A percentile compares a stretch with the other conserved stretches of the same genome.
Evolutionary conservation across 306 rosid species (phyloP).

Genomic region (Casuarina cunninghamiana): DNA sequence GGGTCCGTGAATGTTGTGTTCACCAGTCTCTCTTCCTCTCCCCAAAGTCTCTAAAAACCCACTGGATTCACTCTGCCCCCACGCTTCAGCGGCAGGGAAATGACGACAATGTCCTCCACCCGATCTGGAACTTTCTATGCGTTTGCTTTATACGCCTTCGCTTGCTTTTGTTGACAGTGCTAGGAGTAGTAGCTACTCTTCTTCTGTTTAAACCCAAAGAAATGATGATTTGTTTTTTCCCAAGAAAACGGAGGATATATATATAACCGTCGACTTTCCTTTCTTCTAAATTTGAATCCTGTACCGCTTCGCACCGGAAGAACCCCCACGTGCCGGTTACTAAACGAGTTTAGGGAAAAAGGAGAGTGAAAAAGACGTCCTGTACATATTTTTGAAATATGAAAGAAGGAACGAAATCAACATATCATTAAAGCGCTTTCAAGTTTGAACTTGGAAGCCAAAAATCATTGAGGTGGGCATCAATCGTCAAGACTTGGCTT

Average conservation of each 20-base stretch:
- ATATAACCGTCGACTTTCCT: constrained; percentile 4
- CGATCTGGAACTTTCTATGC: constrained; percentile 29
- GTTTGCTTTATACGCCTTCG: background rate
- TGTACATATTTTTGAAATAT: too few relatives aligned
- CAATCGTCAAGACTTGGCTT: too few relatives aligned
- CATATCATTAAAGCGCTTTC: too few relatives aligned
- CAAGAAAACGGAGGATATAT: background rate
- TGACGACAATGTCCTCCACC: constrained; percentile 38
- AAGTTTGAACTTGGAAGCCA: too few relatives aligned
- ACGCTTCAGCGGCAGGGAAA: constrained; percentile 20
- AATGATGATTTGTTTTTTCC: too few relatives aligned
- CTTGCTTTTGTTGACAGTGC: background rate
- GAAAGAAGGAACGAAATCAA: too few relatives aligned
- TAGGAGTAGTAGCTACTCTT: constrained; percentile 57
- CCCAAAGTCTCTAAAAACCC: background rate
- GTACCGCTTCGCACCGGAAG: constrained; percentile 48
- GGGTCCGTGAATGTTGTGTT: background rate
- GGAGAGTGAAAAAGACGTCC: too few relatives aligned
- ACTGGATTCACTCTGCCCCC: constrained; percentile 11
- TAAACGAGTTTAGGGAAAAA: background rate
- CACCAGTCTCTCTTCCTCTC: background rate
- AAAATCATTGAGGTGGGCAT: too few relatives aligned
- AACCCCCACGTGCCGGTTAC: constrained; percentile 55
- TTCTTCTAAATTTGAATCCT: constrained; percentile 38
- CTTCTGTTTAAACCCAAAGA: constrained; percentile 23